phyloP scores from a whole-genome alignment of 2,329 filamentous ascomycete genomes.

The Colletotrichum truncatum region DNA sequence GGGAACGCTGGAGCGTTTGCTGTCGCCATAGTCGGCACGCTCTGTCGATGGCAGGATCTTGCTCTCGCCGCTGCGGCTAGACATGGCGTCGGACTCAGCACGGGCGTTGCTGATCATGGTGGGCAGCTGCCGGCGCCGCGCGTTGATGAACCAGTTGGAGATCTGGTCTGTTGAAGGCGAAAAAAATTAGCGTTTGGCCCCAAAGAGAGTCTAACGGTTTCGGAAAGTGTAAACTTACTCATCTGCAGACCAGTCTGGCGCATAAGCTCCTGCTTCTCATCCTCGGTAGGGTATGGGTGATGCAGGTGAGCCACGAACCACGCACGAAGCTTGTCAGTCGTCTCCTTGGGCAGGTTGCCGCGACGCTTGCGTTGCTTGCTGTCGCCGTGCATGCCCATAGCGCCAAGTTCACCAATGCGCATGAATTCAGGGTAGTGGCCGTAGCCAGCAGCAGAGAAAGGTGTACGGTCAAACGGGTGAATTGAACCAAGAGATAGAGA shows the following conservation, averaged over 20 bases:
- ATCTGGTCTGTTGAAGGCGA: conserved; percentile 65
- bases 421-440: conserved; percentile 53
- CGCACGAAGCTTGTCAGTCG: conserved; percentile 80
- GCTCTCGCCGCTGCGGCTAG: conserved; percentile 39
- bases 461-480: conserved; percentile 52
- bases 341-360: conserved; percentile 90
- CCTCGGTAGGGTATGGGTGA: conserved; percentile 81
- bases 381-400: conserved; percentile 49
- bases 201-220: background rate
- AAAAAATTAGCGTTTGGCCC: conserved; percentile 31
- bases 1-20: conserved; percentile 45
- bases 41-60: conserved; percentile 50
- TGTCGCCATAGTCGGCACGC: conserved; percentile 47
- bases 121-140: conserved; percentile 72
- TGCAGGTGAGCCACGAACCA: conserved; percentile 84
- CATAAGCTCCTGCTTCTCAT: conserved; percentile 87
- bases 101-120: conserved; percentile 66
- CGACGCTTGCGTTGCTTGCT: conserved; percentile 70
- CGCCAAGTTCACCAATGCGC: conserved; percentile 50
- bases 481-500: conserved; percentile 55
- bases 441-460: conserved; percentile 53
- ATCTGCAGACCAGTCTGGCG: conserved; percentile 79
- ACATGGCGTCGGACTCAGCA: conserved; percentile 59
- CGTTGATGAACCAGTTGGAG: conserved; percentile 86
- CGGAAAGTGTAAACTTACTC: conserved; percentile 62